Base-by-base conservation (phyloP, 1,284 basidiomycete genomes). In the Boletus hoseneyae region DNA sequence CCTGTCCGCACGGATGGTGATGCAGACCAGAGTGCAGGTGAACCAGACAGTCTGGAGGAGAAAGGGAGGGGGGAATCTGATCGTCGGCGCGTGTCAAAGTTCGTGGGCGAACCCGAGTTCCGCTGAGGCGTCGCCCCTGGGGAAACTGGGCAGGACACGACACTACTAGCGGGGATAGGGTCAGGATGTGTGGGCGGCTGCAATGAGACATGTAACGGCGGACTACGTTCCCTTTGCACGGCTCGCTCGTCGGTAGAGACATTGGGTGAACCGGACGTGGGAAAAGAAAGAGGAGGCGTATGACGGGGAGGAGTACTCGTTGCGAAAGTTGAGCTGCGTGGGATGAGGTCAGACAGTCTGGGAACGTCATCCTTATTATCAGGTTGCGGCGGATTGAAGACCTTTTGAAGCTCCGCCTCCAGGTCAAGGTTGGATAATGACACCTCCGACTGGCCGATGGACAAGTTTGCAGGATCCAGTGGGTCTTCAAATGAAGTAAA, bases 401-500 rank as follows among this genome's bases (percentile, higher is more conserved):
- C 66, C 40, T 61, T 61, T 27, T 56, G 57, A n/a, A 63, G 57
- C 37, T 68, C 63, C 37, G 55, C 61, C 41, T 65, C 63, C 30
- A 68, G 27, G 30, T 65, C 66, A 6, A 65, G 21, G 41, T 62
- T 64, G 32, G 65, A 68, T 11, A 68, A 44, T 1, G 66, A 65
- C 33, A 68, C 66, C 43, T 68, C 66, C 15, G 65, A 65, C 33
- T 57, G 65, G 27, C 66, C 63, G 6, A 65, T 66, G 16, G 66
- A 68, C 47, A 65, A 45, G 37, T 70, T 72, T 29, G 58, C 57
- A 4, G 69, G 69, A 38, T 73, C 71, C 47, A 69, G 50, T 18
- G 63, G 62, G 42, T 62, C 46, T 18, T 61, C 66, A 8, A 64
- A 52, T 6, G 73, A 73, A 42, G 62, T 51, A 52, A 72, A 70